phyloP scores from a whole-genome alignment of 2,329 filamentous ascomycete genomes.

The Aschersonia sp. region DNA sequence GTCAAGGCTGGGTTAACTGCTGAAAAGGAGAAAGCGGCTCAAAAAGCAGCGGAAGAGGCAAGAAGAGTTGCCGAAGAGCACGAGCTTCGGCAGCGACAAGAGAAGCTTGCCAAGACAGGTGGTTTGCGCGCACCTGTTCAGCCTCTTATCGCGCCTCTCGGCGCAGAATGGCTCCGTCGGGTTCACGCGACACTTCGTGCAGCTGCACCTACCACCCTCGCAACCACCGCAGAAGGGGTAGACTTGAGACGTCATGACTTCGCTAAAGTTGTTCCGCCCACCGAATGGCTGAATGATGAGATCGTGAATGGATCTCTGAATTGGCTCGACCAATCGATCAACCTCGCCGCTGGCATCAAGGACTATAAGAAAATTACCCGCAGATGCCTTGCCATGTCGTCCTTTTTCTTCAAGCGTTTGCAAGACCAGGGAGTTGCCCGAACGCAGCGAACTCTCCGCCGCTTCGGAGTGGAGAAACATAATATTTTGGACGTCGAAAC shows the following conservation, averaged over 20 bases:
- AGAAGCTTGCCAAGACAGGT: constrained; percentile 15
- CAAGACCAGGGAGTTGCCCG: constrained; percentile 29
- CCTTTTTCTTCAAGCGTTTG: constrained; percentile 49
- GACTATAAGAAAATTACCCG: constrained; percentile 32
- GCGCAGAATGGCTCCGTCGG: constrained; percentile 11
- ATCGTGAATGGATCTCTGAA: constrained; percentile 54
- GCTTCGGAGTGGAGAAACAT: constrained; percentile 38
- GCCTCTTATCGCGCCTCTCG: constrained; percentile 14
- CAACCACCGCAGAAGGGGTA: constrained; percentile 32
- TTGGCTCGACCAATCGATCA: constrained; percentile 44
- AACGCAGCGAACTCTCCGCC: constrained; percentile 41
- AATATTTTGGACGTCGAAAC: constrained; percentile 53
- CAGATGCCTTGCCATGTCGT: constrained; percentile 48
- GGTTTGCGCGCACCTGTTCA: constrained; percentile 15
- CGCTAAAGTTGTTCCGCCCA: constrained; percentile 39
- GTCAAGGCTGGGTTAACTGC: constrained; percentile 6
- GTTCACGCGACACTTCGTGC: constrained; percentile 19
- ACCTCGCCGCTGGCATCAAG: constrained; percentile 37
- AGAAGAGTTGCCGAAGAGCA: constrained; percentile 12
- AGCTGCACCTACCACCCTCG: constrained; percentile 20
- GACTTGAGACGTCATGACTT: constrained; percentile 45
- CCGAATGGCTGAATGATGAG: constrained; percentile 63
- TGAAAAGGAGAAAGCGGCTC: constrained; percentile 7
- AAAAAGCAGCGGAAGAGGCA: constrained; percentile 12
- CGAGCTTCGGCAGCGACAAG: constrained; percentile 5